phyloP scores from a whole-genome alignment of 345 rosid genomes.

The Ceriops decandra region DNA sequence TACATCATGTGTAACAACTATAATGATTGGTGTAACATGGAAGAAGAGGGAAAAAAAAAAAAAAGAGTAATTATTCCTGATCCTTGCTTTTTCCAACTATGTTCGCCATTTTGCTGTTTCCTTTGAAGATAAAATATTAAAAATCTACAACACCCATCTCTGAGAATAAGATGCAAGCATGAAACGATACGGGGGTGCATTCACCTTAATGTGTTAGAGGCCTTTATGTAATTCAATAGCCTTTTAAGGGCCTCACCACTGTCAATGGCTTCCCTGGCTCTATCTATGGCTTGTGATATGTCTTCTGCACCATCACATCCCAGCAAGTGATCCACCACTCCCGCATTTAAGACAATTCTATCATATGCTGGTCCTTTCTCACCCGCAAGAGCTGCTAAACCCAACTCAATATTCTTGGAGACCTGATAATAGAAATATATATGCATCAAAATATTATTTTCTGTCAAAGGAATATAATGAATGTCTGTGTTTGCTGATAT shows the following conservation, averaged over 20 bases:
- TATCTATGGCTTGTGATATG: conserved; percentile 52
- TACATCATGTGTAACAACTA: too few relatives aligned
- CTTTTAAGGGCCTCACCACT: conserved; percentile 79
- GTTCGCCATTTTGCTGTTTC: too few relatives aligned
- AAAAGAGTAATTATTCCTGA: too few relatives aligned
- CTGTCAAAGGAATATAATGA: not conserved
- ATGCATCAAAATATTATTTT: too few relatives aligned
- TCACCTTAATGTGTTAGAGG: conserved; percentile 45
- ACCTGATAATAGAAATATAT: conserved; percentile 34
- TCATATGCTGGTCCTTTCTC: conserved; percentile 87
- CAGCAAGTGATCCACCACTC: conserved; percentile 81
- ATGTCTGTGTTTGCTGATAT: not conserved
- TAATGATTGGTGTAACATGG: too few relatives aligned
- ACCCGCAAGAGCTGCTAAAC: conserved; percentile 74
- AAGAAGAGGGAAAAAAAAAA: too few relatives aligned
- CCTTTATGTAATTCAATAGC: conserved; percentile 71
- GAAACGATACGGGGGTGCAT: not conserved
- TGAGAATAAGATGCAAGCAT: not conserved
- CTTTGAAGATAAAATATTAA: not conserved
- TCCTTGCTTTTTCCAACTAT: too few relatives aligned
- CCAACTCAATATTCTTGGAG: conserved; percentile 80
- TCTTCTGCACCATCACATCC: conserved; percentile 88
- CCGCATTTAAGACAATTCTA: conserved; percentile 83
- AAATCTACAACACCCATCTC: conserved; percentile 1
- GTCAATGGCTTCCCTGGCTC: conserved; percentile 91